These are phyloP conservation scores for Cutaneotrichosporon spelunceum DNA, from an alignment of 1,284 basidiomycete species.

Conservation along the genomic window DNA sequence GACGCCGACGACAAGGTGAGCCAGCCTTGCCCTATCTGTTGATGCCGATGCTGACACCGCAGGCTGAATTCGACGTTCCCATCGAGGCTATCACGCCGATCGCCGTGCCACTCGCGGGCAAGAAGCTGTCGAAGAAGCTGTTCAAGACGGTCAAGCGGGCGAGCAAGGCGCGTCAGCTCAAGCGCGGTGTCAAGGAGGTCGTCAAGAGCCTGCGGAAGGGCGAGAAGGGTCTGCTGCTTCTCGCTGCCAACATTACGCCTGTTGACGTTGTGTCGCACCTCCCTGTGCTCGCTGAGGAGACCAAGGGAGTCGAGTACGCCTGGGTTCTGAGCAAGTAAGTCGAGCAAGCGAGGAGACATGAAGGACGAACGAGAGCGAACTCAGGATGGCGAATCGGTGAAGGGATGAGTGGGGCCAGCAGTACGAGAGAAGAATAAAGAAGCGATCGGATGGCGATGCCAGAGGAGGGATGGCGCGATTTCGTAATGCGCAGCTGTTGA, in stretches of 20 bases:
- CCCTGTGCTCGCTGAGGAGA: conserved; percentile 91
- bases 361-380: no score
- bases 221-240: conserved; percentile 86
- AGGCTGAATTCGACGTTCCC: conserved; percentile 60
- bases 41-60: conserved; percentile 1
- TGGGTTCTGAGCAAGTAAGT: conserved; percentile 53
- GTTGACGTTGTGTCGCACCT: conserved; percentile 98
- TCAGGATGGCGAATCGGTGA: no score
- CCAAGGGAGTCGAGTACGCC: conserved; percentile 80
- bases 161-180: conserved; percentile 85
- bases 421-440: neutral
- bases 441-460: neutral
- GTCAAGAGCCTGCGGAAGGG: conserved; percentile 94
- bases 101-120: conserved; percentile 82
- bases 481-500: neutral
- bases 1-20: conserved; percentile 35
- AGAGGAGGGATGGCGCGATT: neutral
- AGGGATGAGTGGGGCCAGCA: no score
- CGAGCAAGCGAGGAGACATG: neutral
- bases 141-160: conserved; percentile 92
- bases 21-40: neutral
- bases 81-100: conserved; percentile 82
- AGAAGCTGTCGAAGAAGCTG: conserved; percentile 86
- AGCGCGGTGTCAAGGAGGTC: conserved; percentile 93
- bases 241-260: conserved; percentile 96